Base-by-base conservation (phyloP, 2,329 filamentous ascomycete genomes). In the Phyllosticta capitalensis region DNA sequence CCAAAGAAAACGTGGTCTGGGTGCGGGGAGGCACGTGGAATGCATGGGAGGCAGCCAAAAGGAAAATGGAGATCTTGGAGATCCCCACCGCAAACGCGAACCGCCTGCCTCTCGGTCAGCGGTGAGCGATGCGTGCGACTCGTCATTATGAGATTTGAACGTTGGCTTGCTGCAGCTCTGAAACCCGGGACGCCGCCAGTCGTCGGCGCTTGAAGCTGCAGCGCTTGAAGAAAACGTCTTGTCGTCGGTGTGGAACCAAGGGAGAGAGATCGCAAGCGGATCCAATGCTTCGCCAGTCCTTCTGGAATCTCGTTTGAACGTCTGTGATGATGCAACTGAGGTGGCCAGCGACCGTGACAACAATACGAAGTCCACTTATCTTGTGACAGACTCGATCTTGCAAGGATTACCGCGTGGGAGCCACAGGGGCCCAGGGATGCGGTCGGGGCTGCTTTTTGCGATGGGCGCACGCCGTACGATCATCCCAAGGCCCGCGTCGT, bases 401-500 rank as follows among this genome's bases (percentile, higher is more conserved):
- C 57, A 59, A 54, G 57, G 57, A 59, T 59, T 59, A 38, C 51
- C 57, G 57, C 57, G 57, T 59, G 57, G 57, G 57, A 59, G 57
- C 57, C 57, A 59, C 57, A 59, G 57, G 57, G 57, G 57, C 57
- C 57, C 51, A 59, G 57, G 57, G 45, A 52, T 52, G 57, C 52
- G 28, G 57, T 52, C 57, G 57, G 52, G 57, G 57, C 57, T 52
- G 49, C 53, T 51, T 54, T 59, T 51, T 55, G 56, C 56, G 50
- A 58, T 58, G 56, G n/a, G 55, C 55, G 55, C 49, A 57, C 51
- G 56, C 51, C 56, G 52, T 55, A 51, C 57, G 52, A 59, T 59
- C 57, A 59, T 59, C 57, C 57, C 54, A 55, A 59, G 57, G 57
- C 57, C 57, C 57, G 57, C 57, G 57, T 59, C 57, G n/a, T n/a